These are phyloP conservation scores for Ganoderma lucidum DNA, from an alignment of 1,284 basidiomycete genomes.

Conservation along the genomic window DNA sequence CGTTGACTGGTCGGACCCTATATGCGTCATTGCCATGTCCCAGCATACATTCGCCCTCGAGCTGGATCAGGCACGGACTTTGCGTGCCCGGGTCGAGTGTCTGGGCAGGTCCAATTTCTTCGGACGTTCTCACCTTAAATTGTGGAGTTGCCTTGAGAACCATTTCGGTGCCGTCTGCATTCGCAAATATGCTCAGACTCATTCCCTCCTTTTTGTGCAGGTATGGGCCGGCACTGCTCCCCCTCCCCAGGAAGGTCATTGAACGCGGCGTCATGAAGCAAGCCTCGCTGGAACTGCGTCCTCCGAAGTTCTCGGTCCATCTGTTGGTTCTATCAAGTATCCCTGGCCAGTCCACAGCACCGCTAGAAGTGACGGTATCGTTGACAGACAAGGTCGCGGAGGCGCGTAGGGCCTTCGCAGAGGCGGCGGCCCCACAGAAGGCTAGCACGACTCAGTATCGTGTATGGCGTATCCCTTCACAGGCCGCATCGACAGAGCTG, in stretches of 20 bases:
- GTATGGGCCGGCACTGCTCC: conserved; percentile 70
- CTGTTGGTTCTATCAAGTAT: conserved; percentile 41
- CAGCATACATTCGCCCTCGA: background rate
- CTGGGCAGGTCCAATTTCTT: background rate
- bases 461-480: conserved; percentile 61
- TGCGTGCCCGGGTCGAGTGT: background rate
- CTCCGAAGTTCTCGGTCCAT: conserved; percentile 74
- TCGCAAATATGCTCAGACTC: conserved; percentile 11
- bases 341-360: conserved; percentile 28
- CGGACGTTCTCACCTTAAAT: background rate
- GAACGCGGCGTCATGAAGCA: conserved; percentile 60
- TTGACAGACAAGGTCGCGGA: conserved; percentile 50
- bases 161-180: background rate
- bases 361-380: conserved; percentile 51
- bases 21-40: background rate
- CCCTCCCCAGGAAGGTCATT: conserved; percentile 75
- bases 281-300: conserved; percentile 80
- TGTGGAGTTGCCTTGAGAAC: background rate
- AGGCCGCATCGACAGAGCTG: conserved; percentile 24
- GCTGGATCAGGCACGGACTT: background rate
- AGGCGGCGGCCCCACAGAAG: conserved; percentile 38
- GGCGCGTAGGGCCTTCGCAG: conserved; percentile 33
- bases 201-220: conserved; percentile 46
- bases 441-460: conserved; percentile 49
- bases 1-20: too few species aligned